Base-by-base conservation (phyloP, 345 rosid species). In the Bruguiera gymnorhiza region DNA sequence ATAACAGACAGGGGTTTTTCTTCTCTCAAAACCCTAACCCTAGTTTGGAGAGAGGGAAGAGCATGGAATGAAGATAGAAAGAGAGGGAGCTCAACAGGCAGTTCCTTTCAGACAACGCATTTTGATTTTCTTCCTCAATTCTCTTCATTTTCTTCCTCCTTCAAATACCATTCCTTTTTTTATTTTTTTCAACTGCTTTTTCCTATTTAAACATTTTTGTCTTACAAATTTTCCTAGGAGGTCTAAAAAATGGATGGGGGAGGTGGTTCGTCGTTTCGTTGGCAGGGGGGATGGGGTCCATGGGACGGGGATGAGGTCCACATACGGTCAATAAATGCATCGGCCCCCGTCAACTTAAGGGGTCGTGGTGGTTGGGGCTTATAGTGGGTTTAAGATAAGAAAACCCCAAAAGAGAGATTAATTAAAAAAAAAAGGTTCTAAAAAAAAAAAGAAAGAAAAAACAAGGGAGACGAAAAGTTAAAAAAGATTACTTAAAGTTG, bases 31-130 rank as follows among this genome's bases (percentile, higher is more conserved):
- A 72, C 65, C 65, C 71, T n/a, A 83, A 73, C 86, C 76, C 83
- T 78, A 5, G 21, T 48, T 39, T 39, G 32, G 71, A 65, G 71
- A 69, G 74, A n/a, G 68, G 62, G 75, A 73, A 69, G 4, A 31
- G 16, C 19, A 3, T 30, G 29, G 24, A 31, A 53, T 16, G 20
- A 39, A 66, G 32, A 36, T 13, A 21, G 31, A 61, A 60, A 63
- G 67, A 64, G 58, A 24, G 75, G 66, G 20, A 59, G 81, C 63
- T 77, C 79, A 80, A 76, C 86, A 65, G 79, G 61, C 32, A 8
- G 81, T 67, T 67, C 73, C 75, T 77, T 62, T 37, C 61, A 78
- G 78, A 82, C 85, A 84, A 89, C 91, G 91, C 92, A 87, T 60
- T 39, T 10, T 39, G 4, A 9, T 39, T 39, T 39, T 39, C 10